Evolutionary conservation across 176 grass and related monocot genomes (phyloP).

Genomic region (Poa pratensis): DNA sequence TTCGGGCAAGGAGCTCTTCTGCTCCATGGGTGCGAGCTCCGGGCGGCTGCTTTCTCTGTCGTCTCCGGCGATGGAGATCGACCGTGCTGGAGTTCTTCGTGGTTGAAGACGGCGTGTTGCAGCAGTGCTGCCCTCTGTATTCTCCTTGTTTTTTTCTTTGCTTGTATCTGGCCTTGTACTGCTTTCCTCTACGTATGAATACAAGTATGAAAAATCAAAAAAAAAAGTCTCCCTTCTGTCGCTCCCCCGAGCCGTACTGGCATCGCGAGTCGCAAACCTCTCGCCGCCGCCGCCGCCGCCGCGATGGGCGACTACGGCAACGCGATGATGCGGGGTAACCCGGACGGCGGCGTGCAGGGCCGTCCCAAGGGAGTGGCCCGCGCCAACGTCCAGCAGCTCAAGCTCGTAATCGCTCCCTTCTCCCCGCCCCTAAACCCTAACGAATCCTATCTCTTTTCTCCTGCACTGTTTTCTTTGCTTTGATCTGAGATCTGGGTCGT

Average conservation of each 20-base stretch:
- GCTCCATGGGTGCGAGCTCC: too few relatives aligned
- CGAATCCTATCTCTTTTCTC: neutral
- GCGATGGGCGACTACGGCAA: constrained; percentile 83
- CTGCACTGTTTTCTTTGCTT: neutral
- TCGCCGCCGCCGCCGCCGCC: constrained; percentile 10
- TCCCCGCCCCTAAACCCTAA: constrained; percentile 45
- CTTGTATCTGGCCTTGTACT: too few relatives aligned
- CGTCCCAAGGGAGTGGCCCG: constrained; percentile 78
- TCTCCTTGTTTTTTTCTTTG: too few relatives aligned
- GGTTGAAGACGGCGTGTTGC: too few relatives aligned
- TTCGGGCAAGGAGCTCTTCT: too few relatives aligned
- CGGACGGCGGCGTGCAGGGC: constrained; percentile 62
- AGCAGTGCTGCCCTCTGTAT: too few relatives aligned
- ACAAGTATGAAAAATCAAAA: too few relatives aligned
- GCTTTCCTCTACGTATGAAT: too few relatives aligned
- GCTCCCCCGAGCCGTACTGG: neutral
- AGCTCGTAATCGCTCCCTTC: constrained; percentile 55
- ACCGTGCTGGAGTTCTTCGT: too few relatives aligned
- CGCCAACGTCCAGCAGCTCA: constrained; percentile 87
- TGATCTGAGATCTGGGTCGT: constrained; percentile 27
- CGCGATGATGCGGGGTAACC: constrained; percentile 67
- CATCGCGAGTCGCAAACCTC: constrained; percentile 20
- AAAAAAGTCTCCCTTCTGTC: neutral
- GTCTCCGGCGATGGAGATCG: too few relatives aligned
- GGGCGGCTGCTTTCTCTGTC: too few relatives aligned